phyloP scores from a whole-genome alignment of 2,329 filamentous ascomycete genomes.

The Mariannaea sp. region DNA sequence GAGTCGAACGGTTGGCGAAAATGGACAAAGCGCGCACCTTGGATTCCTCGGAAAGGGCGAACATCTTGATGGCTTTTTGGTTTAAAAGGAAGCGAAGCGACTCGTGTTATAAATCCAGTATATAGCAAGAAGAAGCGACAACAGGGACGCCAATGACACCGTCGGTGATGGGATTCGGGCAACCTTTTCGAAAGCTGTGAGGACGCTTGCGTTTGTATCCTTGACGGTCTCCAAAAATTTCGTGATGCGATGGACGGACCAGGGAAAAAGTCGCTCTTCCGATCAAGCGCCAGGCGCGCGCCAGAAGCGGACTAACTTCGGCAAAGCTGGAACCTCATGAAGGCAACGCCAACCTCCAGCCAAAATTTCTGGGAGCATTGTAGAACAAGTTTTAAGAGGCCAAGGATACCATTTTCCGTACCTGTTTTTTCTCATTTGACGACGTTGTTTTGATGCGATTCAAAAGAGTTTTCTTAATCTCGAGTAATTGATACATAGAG shows the following conservation, averaged over 20 bases:
- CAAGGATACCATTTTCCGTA: slow-evolving; percentile 18
- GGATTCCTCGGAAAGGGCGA: slow-evolving; percentile 88
- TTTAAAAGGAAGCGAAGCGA: background rate
- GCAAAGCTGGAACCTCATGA: slow-evolving; percentile 29
- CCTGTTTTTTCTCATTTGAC: slow-evolving; percentile 10
- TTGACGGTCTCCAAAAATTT: slow-evolving; percentile 34
- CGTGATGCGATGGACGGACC: slow-evolving; percentile 23
- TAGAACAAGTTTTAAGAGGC: slow-evolving; percentile 12
- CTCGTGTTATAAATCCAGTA: background rate
- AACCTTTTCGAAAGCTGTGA: slow-evolving; percentile 25
- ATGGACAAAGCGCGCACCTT: slow-evolving; percentile 68
- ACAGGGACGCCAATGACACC: slow-evolving; percentile 11
- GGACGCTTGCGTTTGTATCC: slow-evolving; percentile 22
- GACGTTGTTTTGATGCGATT: slow-evolving; percentile 2
- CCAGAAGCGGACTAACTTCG: slow-evolving; percentile 39
- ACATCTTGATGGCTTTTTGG: slow-evolving; percentile 51
- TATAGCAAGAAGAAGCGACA: background rate
- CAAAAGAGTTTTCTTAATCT: background rate
- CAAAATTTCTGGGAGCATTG: slow-evolving; percentile 39
- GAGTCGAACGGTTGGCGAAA: slow-evolving; percentile 8
- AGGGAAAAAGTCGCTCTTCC: slow-evolving; percentile 36
- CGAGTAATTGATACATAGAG: background rate
- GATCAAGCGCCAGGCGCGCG: slow-evolving; percentile 3
- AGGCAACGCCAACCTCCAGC: slow-evolving; percentile 24
- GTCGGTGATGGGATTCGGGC: slow-evolving; percentile 10